These are phyloP conservation scores for Cocos nucifera DNA, from an alignment of 176 grass and related monocot genomes.

Conservation along the genomic window DNA sequence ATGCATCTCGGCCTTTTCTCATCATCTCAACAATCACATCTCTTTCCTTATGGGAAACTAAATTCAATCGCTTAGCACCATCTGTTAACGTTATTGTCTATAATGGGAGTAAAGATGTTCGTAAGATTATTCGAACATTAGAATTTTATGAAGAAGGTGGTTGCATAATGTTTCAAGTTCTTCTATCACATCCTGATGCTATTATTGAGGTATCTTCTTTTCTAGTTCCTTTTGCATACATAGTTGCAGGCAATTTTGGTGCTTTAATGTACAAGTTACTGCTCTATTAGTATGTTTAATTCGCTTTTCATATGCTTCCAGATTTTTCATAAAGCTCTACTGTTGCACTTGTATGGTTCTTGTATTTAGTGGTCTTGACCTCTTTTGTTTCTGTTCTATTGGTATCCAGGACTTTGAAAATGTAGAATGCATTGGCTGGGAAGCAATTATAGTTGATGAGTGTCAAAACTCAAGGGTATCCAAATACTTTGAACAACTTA, in stretches of 20 bases:
- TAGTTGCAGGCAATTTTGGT: too few relatives aligned
- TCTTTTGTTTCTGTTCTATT: conserved; percentile 9
- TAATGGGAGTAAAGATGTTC: conserved; percentile 50
- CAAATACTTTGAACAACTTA: conserved; percentile 60
- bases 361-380: conserved; percentile 10
- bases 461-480: conserved; percentile 65
- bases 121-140: conserved; percentile 55
- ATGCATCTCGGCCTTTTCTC: conserved; percentile 54
- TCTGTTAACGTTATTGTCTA: conserved; percentile 69
- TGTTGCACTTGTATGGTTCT: background rate
- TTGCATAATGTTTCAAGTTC: conserved; percentile 75
- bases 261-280: too few relatives aligned
- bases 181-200: conserved; percentile 66
- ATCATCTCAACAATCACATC: conserved; percentile 47
- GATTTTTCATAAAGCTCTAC: too few relatives aligned
- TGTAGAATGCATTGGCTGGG: conserved; percentile 53
- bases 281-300: too few relatives aligned
- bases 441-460: conserved; percentile 63
- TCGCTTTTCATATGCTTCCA: too few relatives aligned
- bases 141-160: conserved; percentile 61
- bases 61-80: conserved; percentile 67
- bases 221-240: conserved; percentile 13
- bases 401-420: conserved; percentile 49
- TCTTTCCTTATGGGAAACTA: conserved; percentile 68
- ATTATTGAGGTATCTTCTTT: conserved; percentile 55